Evolutionary conservation across 352 stramenopile species (phyloP).

Genomic region (Thalassiosira pacifica): DNA sequence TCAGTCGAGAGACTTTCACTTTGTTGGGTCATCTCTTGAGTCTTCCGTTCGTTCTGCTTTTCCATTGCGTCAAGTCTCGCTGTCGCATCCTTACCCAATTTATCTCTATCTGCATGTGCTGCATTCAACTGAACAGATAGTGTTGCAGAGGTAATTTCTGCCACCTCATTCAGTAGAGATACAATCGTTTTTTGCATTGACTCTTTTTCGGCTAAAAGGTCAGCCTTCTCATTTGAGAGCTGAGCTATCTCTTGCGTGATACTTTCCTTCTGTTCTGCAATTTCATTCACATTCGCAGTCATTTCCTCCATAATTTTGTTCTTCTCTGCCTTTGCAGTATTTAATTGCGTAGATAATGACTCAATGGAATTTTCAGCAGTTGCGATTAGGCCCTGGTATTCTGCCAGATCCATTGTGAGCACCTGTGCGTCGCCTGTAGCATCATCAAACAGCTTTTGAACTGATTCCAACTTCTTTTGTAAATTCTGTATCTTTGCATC

Average conservation of each 20-base stretch:
- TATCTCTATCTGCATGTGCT: slow-evolving; percentile 10
- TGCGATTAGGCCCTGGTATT: neutral
- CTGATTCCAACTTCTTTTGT: neutral
- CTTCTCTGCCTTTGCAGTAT: neutral
- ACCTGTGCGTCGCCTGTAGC: neutral
- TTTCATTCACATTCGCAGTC: neutral
- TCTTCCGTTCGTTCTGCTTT: slow-evolving; percentile 6
- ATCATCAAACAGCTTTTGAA: neutral
- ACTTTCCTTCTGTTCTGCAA: too few species aligned
- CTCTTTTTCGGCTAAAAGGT: neutral
- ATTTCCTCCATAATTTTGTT: neutral
- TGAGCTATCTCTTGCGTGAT: too few species aligned
- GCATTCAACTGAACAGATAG: slow-evolving; percentile 16
- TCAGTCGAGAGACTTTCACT: slow-evolving; percentile 18
- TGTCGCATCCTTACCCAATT: slow-evolving; percentile 17
- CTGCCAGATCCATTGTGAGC: neutral
- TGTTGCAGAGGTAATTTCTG: neutral
- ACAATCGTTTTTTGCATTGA: neutral
- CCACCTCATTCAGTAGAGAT: neutral
- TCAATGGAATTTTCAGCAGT: neutral
- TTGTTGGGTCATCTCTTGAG: slow-evolving; percentile 5
- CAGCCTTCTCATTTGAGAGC: neutral
- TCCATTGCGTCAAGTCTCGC: slow-evolving; percentile 11
- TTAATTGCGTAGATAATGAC: neutral
- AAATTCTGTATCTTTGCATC: neutral